Percentiles rank a stretch among this genome's conserved stretches.
phyloP scores from a whole-genome alignment of 345 rosid genomes.

The Boechera divaricarpa region DNA sequence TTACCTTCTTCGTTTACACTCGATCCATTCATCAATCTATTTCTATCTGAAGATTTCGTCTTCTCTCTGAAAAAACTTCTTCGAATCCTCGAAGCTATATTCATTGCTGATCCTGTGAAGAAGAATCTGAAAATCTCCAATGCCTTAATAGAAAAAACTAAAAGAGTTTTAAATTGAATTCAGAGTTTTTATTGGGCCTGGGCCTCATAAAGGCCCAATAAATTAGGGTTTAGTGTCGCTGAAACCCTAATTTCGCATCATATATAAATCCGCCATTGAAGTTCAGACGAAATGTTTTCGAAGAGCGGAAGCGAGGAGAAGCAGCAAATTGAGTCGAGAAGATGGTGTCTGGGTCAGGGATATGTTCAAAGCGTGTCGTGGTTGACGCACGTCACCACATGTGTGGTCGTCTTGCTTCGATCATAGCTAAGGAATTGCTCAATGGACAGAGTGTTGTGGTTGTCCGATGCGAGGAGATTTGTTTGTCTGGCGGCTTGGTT shows the following conservation, averaged over 20 bases:
- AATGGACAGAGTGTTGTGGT: conserved; percentile 84
- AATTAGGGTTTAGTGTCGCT: conserved; percentile 23
- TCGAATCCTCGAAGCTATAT: conserved; percentile 66
- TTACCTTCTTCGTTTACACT: conserved; percentile 20
- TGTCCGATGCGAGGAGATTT: conserved; percentile 87
- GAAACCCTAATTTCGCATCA: conserved; percentile 31
- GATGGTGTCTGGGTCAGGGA: conserved; percentile 88
- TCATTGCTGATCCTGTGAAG: conserved; percentile 44
- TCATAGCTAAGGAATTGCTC: conserved; percentile 78
- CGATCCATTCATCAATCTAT: conserved; percentile 14
- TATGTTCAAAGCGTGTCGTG: conserved; percentile 70
- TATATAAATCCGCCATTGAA: conserved; percentile 32
- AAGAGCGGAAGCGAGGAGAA: conserved; percentile 20
- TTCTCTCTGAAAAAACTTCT: conserved; percentile 51
- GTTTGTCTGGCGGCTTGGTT: conserved; percentile 83
- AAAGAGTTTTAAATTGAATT: too few relatives aligned
- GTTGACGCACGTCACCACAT: conserved; percentile 90
- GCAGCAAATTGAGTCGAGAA: conserved; percentile 3
- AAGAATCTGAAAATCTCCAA: neutral
- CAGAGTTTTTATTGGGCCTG: too few relatives aligned
- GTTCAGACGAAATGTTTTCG: neutral
- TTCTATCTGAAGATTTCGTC: conserved; percentile 21
- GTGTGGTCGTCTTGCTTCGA: conserved; percentile 72
- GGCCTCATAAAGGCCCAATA: conserved; percentile 15
- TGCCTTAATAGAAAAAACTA: neutral